Base-by-base conservation (phyloP, 1,139 yeast species). In the Scheffersomyces cryptocercus region DNA sequence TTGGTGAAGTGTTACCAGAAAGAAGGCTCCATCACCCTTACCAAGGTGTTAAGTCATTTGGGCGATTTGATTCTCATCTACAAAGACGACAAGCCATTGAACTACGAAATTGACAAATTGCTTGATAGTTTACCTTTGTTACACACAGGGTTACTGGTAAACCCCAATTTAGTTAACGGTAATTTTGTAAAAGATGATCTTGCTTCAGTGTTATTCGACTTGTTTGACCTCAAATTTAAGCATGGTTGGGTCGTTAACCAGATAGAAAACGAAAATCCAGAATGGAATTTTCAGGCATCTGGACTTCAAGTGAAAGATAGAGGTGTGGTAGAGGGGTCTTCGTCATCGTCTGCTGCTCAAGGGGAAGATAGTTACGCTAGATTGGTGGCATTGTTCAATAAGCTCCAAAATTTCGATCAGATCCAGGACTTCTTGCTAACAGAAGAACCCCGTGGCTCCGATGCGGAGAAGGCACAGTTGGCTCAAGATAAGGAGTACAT, bases 141-240 rank as follows among this genome's bases (percentile, higher is more conserved):
- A 36, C 85, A 84, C 49, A 74, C 84, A 0, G 97, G 97, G 0
- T 69, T 90, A 38, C 77, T 81, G 39, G 84, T 90, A 10, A 82
- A 89, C 55, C 91, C 96, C 0, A 71, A 77, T 38, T 79, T 91
- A 52, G 47, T 57, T 12, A 77, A 80, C 52, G 93, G 93, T 1
- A 64, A 75, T 0, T 85, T 87, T 52, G 77, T 74, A n/a, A 62
- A 67, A 5, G 54, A 58, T 33, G 71, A 67, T 30, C 62, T 64
- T 45, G 66, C 73, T 2, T 58, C 62, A 40, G 61, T 55, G 38
- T 54, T 80, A 15, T 70, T 80, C 47, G 54, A 56, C 1, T 51
- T 72, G 3, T 77, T 80, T 47, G 70, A 62, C 9, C 46, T 80
- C 29, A 57, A 62, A 29, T 61, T 80, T 41, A 65, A 65, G 28